Evolutionary conservation across 1,284 basidiomycete species (phyloP).

Genomic region (Ceratobasidium sp.): DNA sequence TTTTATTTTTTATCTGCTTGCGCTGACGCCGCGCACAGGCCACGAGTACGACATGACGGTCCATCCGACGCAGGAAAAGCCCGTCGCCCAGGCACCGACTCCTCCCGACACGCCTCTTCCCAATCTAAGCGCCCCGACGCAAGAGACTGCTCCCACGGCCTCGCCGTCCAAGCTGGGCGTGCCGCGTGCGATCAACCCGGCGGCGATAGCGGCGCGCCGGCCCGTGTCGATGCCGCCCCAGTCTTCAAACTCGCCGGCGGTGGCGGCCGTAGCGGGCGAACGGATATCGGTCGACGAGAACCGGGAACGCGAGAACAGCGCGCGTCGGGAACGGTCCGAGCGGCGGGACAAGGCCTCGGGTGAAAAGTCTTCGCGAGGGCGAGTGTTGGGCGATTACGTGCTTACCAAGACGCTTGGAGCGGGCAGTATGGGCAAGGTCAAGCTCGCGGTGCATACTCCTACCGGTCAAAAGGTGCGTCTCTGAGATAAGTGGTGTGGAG

Average conservation of each 20-base stretch:
- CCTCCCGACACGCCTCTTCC: slow-evolving; percentile 49
- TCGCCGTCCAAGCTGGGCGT: slow-evolving; percentile 31
- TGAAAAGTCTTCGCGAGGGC: slow-evolving; percentile 43
- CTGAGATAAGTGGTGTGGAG: no score
- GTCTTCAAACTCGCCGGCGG: slow-evolving; percentile 54
- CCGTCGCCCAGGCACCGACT: slow-evolving; percentile 49
- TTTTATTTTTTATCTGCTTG: not conserved
- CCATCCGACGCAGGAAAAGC: slow-evolving; percentile 50
- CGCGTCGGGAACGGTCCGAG: slow-evolving; percentile 57
- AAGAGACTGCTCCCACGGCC: slow-evolving; percentile 33
- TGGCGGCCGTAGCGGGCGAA: slow-evolving; percentile 27
- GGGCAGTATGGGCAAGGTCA: slow-evolving; percentile 99
- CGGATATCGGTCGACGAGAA: slow-evolving; percentile 40
- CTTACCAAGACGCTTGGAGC: slow-evolving; percentile 97
- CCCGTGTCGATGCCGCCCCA: slow-evolving; percentile 77
- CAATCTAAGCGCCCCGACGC: slow-evolving; percentile 46
- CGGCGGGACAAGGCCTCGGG: slow-evolving; percentile 25
- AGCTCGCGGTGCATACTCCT: slow-evolving; percentile 89
- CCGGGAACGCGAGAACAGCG: slow-evolving; percentile 57
- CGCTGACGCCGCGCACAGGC: slow-evolving; percentile 51
- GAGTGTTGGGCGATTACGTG: slow-evolving; percentile 90
- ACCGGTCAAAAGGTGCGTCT: slow-evolving; percentile 89
- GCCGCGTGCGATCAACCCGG: slow-evolving; percentile 41
- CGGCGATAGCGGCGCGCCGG: slow-evolving; percentile 55
- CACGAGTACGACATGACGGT: slow-evolving; percentile 67